Evolutionary conservation across 108 stramenopile species (phyloP), one percentile per base, ranked within the genome.

Genomic region (Cyclostephanos invisitatus): DNA sequence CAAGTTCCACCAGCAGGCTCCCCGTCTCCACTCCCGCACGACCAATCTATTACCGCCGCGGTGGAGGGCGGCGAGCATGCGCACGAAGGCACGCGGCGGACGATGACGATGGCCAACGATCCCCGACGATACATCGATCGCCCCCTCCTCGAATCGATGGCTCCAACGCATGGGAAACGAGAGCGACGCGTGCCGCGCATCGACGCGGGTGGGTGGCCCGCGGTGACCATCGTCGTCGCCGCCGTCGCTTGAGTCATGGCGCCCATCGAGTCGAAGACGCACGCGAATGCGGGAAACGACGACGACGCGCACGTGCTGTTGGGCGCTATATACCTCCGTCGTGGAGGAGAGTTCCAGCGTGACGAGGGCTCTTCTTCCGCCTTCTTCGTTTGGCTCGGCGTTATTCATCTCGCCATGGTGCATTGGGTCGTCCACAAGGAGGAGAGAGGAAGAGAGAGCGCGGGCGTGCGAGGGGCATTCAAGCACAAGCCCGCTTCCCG

Each of bases 1-100:
- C 44, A 89, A 70, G 77, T 94, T 94, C 93, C 93, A 94, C 93
- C 93, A 94, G 44, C 68, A 64, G 32, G 85, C 80, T 18, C 85
- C 84, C 28, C 81, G 86, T 57, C 83, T 85, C 93, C 93, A 94
- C 55, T 81, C 40, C 67, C 93, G 64, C 2, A 91, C 35, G 10
- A 91, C 76, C 9, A 94, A 28, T 40, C 79, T 73, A 46, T 77
- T 68, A 4, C 68, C 64, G 17, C 77, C 63, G 7, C 38, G 42
- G 15, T n/a, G 64, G 5, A 80, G 67, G 15, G 72, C 71, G 25
- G 27, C 28, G 46, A 68, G 29, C 1, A 80, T 63, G 22, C 65
- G 57, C 24, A 57, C 37, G 15, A 80, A 47, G 29, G 61, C 15
- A 25, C 49, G 60, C 9, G 65, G 53, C 10, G 28, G 44, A 53